These are phyloP conservation scores for Candida bentonensis DNA, from an alignment of 805 yeast species.

Conservation along the genomic window DNA sequence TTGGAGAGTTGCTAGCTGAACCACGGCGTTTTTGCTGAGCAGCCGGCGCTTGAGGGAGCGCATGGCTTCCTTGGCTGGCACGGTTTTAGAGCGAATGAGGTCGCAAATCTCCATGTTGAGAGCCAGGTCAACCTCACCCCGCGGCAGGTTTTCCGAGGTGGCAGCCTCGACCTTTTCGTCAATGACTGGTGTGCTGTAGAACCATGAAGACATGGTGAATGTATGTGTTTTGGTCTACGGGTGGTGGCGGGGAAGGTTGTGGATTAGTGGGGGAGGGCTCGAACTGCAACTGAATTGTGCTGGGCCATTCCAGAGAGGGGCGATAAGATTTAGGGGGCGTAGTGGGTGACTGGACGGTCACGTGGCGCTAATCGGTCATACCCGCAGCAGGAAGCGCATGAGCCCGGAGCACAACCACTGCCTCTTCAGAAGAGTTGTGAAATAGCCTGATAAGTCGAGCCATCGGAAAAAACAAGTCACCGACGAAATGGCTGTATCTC, in stretches of 20 bases:
- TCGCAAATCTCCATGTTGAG: slow-evolving; percentile 79
- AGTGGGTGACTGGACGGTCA: too few relatives aligned
- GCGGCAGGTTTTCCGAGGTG: slow-evolving; percentile 80
- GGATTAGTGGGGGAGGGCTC: too few relatives aligned
- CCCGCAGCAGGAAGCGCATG: too few relatives aligned
- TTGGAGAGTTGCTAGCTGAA: slow-evolving; percentile 59
- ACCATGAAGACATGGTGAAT: slow-evolving; percentile 21
- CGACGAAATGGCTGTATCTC: background rate
- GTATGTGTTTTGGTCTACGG: too few relatives aligned
- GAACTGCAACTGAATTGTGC: too few relatives aligned
- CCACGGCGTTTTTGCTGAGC: slow-evolving; percentile 62
- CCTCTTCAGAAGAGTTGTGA: too few relatives aligned
- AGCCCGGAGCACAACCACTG: too few relatives aligned
- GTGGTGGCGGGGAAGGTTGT: too few relatives aligned
- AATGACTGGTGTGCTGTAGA: slow-evolving; percentile 24
- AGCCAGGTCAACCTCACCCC: slow-evolving; percentile 67
- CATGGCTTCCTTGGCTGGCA: slow-evolving; percentile 73
- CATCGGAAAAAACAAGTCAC: background rate
- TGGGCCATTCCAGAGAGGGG: too few relatives aligned
- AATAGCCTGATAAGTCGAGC: background rate
- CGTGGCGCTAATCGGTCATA: too few relatives aligned
- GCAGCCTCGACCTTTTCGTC: slow-evolving; percentile 61
- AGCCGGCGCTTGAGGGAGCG: slow-evolving; percentile 66
- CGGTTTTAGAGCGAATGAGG: slow-evolving; percentile 64
- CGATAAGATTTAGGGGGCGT: too few relatives aligned